phyloP scores from a whole-genome alignment of 2,329 filamentous ascomycete species.

The Ramularia endophylla region DNA sequence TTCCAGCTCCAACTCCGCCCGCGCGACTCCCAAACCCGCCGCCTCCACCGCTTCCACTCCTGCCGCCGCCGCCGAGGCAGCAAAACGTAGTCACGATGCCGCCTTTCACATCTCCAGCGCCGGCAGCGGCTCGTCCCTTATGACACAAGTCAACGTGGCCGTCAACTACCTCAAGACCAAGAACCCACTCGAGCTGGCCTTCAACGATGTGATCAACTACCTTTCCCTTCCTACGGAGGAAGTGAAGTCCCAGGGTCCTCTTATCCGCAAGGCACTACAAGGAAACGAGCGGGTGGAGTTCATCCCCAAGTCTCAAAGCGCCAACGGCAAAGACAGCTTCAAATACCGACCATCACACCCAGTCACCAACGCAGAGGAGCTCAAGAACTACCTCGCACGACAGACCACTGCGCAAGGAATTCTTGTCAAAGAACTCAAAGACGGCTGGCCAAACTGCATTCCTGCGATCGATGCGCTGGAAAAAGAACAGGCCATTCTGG shows the following conservation, averaged over 20 bases:
- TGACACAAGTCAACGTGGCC: slow-evolving; percentile 83
- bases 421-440: slow-evolving; percentile 83
- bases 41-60: slow-evolving; percentile 43
- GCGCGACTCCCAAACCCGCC: slow-evolving; percentile 22
- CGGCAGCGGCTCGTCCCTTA: slow-evolving; percentile 65
- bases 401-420: slow-evolving; percentile 77
- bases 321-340: slow-evolving; percentile 60
- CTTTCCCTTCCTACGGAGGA: slow-evolving; percentile 57
- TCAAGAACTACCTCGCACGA: slow-evolving; percentile 74
- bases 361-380: slow-evolving; percentile 69
- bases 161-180: slow-evolving; percentile 74
- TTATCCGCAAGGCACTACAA: slow-evolving; percentile 63
- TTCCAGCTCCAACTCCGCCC: slow-evolving; percentile 16
- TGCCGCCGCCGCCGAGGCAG: slow-evolving; percentile 61
- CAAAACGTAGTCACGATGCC: slow-evolving; percentile 38
- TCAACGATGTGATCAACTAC: slow-evolving; percentile 73
- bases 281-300: slow-evolving; percentile 58
- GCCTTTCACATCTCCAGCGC: slow-evolving; percentile 15
- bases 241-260: slow-evolving; percentile 43
- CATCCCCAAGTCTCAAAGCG: slow-evolving; percentile 36
- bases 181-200: slow-evolving; percentile 56
- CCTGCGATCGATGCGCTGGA: slow-evolving; percentile 74
- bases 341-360: slow-evolving; percentile 77
- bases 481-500: slow-evolving; percentile 69
- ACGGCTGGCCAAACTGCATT: slow-evolving; percentile 87